Base-by-base conservation (phyloP, 2,329 filamentous ascomycete genomes). In the Alternaria atra region DNA sequence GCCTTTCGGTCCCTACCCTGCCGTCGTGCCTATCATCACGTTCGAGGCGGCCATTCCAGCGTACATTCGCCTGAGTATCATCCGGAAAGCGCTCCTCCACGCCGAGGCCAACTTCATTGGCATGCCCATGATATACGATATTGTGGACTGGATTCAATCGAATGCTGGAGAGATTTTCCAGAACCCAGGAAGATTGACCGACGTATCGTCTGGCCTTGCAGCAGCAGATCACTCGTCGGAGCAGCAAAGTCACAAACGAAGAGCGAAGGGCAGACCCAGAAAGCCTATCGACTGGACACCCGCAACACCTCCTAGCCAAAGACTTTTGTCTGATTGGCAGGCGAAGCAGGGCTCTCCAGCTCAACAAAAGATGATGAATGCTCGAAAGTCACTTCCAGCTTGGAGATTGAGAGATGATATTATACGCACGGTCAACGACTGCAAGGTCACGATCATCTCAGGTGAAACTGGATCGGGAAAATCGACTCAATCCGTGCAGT, bases 391-490 rank as follows among this genome's bases (percentile, higher is more conserved):
- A 47, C 82, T 99, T 2, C 95, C 95, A 3, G 95, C 95, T 2
- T 99, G 95, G 95, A 87, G 87, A 61, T 88, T 95, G 70, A 89
- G 88, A 69, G 89, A 94, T 20, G 83, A 85, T 1, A 92, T 99
- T 30, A 87, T 98, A 9, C 78, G 86, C 20, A 91, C 91, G 0
- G 91, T 99, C 50, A 85, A 85, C 42, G 82, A 85, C 5, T 89
- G 94, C 72, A 90, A 97, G 77, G 93, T 99, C 52, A 97, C 93
- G 1, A 97, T 99, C 72, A 95, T 99, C 70, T 96, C 94, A 43
- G 95, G 95, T 68, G 95, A 98, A 80, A 99, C 95, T 4, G 95
- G 95, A 54, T 97, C 93, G 17, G 95, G 95, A 74, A 99, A 99
- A 80, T 97, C 92, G 50, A 98, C 95, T 0, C 95, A 99, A 77